phyloP scores from a whole-genome alignment of 495 filamentous ascomycete genomes.

The Letharia columbiana region DNA sequence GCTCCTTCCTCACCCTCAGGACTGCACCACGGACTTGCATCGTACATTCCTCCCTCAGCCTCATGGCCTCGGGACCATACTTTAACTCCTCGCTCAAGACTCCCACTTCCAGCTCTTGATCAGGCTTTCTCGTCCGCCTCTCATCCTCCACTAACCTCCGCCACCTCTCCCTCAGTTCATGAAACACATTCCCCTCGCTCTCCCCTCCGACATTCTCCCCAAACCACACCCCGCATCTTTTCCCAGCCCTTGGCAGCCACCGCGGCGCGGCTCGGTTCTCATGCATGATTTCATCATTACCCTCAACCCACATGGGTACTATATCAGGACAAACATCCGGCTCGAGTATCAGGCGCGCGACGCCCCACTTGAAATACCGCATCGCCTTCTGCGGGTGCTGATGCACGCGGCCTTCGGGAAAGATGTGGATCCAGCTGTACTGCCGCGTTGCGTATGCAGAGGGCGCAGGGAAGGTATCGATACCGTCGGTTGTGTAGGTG shows the following conservation, averaged over 20 bases:
- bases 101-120: conserved; percentile 37
- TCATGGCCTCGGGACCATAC: conserved; percentile 62
- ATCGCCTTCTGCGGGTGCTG: conserved; percentile 70
- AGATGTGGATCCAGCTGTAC: conserved; percentile 84
- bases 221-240: conserved; percentile 65
- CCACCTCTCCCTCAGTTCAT: conserved; percentile 64
- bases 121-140: conserved; percentile 27
- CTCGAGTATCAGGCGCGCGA: conserved; percentile 83
- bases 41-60: conserved; percentile 75
- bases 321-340: conserved; percentile 71
- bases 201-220: conserved; percentile 42
- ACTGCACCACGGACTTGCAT: conserved; percentile 69
- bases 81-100: conserved; percentile 62
- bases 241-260: conserved; percentile 67
- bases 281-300: conserved; percentile 75
- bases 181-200: conserved; percentile 39
- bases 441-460: conserved; percentile 44
- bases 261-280: conserved; percentile 71
- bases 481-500: conserved; percentile 50
- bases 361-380: conserved; percentile 97
- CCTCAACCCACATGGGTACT: conserved; percentile 90
- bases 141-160: conserved; percentile 43
- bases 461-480: conserved; percentile 50
- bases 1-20: conserved; percentile 57
- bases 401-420: conserved; percentile 90